Base-by-base conservation (phyloP, 352 stramenopile genomes). In the Phytophthora niederhauseri region DNA sequence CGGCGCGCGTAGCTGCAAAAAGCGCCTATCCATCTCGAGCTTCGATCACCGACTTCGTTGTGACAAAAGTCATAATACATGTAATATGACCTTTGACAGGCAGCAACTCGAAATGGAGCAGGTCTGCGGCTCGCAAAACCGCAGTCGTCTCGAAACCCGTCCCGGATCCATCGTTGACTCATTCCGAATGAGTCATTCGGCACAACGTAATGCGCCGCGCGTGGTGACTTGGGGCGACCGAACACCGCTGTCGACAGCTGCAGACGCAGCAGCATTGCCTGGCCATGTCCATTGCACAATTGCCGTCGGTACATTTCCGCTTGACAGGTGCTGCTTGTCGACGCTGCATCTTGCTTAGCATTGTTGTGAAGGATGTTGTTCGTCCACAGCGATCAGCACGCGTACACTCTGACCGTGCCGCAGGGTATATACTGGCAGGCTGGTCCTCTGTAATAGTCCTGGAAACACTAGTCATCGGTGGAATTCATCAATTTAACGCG, bases 171-270 rank as follows among this genome's bases (percentile, higher is more conserved):
- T 6, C 15, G 57, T 45, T 59, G 59, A 59, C 34, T 66, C 49
- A 66, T 28, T 51, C 22, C n/a, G n/a, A n/a, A n/a, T 59, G 59
- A 59, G 22, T 66, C 49, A 66, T 28, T 51, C 22, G 20, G 22
- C 34, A 22, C 17, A n/a, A 43, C 31, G 22, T 46, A 50, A 24
- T 24, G 20, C 41, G 26, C 24, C 43, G 51, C 3, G 8, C 26
- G 20, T 17, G 12, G 50, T 17, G 28, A 26, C 50, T 57, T 38
- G 26, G 24, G 24, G 46, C 53, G 34, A 50, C 34, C 45, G 31
- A 49, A 12, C 53, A 49, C 36, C 14, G 9, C 34, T 30, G 53
- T 60, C 53, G 53, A 36, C 53, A 60, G 19, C 30, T 51, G 54
- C 54, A 59, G 19, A 59, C 7, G 31, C 34, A 59, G 52, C 51